Percentiles rank a stretch among this genome's conserved stretches.
Evolutionary conservation across 768 basidiomycete species (phyloP).

Genomic region (Rhizopogon vulgaris): DNA sequence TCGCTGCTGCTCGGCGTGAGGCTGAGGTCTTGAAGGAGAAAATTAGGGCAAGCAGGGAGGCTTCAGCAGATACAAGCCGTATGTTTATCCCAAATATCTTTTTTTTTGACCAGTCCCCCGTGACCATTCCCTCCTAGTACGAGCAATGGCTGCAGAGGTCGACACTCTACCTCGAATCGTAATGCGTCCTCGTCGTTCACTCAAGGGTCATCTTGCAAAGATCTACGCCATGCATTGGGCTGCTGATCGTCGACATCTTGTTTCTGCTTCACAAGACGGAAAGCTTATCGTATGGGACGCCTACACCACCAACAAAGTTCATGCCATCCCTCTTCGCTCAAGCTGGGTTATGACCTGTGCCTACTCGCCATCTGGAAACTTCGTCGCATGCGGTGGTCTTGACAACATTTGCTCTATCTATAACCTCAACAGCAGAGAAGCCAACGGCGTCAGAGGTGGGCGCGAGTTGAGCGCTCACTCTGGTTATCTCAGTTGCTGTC

Average conservation of each 20-base stretch:
- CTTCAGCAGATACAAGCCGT: conserved; percentile 97
- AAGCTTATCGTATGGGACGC: conserved; percentile 99
- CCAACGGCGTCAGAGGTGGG: conserved; percentile 79
- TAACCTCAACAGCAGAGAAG: conserved; percentile 75
- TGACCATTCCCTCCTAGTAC: conserved; percentile 49
- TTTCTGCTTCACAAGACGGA: conserved; percentile 99
- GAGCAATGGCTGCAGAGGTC: conserved; percentile 97
- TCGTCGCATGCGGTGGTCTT: conserved; percentile 96
- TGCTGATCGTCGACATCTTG: conserved; percentile 92
- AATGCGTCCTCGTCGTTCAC: conserved; percentile 91
- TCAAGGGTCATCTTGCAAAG: conserved; percentile 97
- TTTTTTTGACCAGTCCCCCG: conserved; percentile 4
- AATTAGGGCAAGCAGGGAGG: conserved; percentile 94
- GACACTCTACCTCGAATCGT: conserved; percentile 94
- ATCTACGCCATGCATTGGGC: conserved; percentile 99
- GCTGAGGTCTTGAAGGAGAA: conserved; percentile 98
- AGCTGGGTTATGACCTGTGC: conserved; percentile 99
- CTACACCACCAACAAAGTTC: conserved; percentile 99
- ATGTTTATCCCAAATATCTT: conserved; percentile 30
- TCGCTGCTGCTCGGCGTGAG: conserved; percentile 94
- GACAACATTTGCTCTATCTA: conserved; percentile 99
- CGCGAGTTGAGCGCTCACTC: conserved; percentile 96
- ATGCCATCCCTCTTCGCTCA: conserved; percentile 95
- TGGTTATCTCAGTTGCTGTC: conserved; percentile 96
- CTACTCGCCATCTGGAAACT: conserved; percentile 94